Base-by-base conservation (phyloP, 75 land plant genomes). In the Pinus tabuliformis region DNA sequence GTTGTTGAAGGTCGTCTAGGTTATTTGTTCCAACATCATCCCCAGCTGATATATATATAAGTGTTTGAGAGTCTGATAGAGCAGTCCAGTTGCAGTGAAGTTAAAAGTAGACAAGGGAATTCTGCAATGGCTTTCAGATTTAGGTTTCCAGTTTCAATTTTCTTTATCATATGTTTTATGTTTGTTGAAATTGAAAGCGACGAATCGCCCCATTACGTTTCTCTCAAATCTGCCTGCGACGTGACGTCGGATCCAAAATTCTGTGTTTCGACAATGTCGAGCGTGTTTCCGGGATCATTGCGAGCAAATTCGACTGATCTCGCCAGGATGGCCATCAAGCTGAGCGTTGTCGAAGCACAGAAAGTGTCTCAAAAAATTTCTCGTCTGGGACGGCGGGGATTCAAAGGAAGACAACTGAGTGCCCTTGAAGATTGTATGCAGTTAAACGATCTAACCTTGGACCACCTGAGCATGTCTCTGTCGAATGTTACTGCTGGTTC, bases 361-460 rank as follows among this genome's bases (percentile, higher is more conserved):
- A 62, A 62, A 62, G 65, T 62, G 14, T 62, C 30, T 62, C 36
- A 62, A 3, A 11, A 28, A 14, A 62, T 62, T 30, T 11, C 65
- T 62, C 65, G 33, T 26, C 1, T 30, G 33, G 37, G 18, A 15
- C 7, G 66, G 17, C 33, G 39, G 66, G 66, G 20, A 16, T 63
- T 63, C 39, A 33, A 1, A 5, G 37, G 4, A 63, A 63, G 63
- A 2, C 75, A 83, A 18, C 20, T 20, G 16, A 24, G 56, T 9
- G 91, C 89, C 15, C 62, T 86, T 63, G 66, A 71, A 72, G 93
- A 91, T 79, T 91, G 93, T 42, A 72, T 84, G 52, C 83, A 88
- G 77, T 85, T 91, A 56, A 28, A 82, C 17, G 73, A 79, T 30
- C 36, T 64, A 73, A 86, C 91, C 36, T 52, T 84, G 54, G 81